Conservation (phyloP, 2,329 filamentous ascomycete species). For the Rugonectria rugulosa region DNA sequence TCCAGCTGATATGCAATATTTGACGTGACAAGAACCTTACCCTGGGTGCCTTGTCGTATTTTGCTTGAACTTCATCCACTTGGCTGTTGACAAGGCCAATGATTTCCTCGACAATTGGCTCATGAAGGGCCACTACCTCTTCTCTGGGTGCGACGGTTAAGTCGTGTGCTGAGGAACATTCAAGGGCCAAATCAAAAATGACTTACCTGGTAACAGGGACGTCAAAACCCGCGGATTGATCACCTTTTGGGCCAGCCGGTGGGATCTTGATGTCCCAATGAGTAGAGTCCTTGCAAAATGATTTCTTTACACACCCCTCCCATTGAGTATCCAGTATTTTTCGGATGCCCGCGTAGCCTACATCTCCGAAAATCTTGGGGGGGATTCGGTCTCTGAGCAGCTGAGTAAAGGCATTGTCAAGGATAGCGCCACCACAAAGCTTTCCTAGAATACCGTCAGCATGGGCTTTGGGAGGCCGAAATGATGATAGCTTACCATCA, state of each 20-base stretch:
- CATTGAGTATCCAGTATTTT: constrained; percentile 37
- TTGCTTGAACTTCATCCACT: not conserved
- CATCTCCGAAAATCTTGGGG: accelerated
- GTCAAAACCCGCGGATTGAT: not conserved
- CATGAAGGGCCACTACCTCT: not conserved
- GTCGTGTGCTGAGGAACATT: not conserved
- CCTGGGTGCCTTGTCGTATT: constrained; percentile 36
- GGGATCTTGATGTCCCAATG: constrained; percentile 20
- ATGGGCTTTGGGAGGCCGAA: not conserved
- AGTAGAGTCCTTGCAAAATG: constrained; percentile 22
- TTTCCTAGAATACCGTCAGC: constrained; percentile 37
- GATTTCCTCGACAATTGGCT: not conserved
- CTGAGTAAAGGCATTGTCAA: constrained; percentile 47
- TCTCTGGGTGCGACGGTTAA: not conserved
- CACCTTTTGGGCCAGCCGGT: not conserved
- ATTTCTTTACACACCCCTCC: constrained; percentile 42
- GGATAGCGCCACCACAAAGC: constrained; percentile 51
- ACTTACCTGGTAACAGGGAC: constrained; percentile 22
- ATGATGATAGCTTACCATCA: constrained; percentile 37
- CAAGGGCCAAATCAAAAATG: too few relatives aligned
- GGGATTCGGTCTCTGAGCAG: constrained; percentile 40
- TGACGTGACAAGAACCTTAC: constrained; percentile 21
- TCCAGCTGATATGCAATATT: too few relatives aligned
- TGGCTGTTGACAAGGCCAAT: not conserved
- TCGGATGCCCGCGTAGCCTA: not conserved